Evolutionary conservation across 345 rosid species (phyloP).

Genomic region (Citrus unshiu): DNA sequence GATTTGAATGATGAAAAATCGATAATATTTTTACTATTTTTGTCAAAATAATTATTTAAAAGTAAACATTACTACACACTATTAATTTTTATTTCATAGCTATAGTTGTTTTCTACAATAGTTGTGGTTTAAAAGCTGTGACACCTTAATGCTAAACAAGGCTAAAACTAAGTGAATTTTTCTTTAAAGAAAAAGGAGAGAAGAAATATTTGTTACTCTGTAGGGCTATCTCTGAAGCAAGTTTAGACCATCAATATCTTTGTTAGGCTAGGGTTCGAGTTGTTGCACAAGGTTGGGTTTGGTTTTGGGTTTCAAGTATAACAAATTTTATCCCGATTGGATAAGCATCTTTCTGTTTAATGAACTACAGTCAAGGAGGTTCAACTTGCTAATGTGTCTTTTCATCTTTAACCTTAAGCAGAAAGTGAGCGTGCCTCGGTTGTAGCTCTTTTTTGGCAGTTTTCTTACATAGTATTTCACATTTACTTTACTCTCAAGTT

Average conservation of each 20-base stretch:
- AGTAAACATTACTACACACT: too few relatives aligned
- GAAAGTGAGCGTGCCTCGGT: not conserved
- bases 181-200: not conserved
- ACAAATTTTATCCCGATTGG: not conserved
- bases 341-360: not conserved
- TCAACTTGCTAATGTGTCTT: not conserved
- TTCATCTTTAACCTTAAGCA: not conserved
- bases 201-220: not conserved
- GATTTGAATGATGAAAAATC: too few relatives aligned
- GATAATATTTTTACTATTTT: too few relatives aligned
- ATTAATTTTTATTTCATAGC: too few relatives aligned
- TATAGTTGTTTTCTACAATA: too few relatives aligned
- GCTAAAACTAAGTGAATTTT: not conserved
- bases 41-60: too few relatives aligned
- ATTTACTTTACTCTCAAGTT: not conserved
- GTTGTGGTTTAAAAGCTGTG: too few relatives aligned
- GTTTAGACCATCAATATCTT: not conserved
- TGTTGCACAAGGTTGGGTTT: not conserved
- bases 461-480: not conserved
- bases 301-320: not conserved
- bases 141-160: too few relatives aligned
- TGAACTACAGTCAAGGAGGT: not conserved
- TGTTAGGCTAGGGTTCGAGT: not conserved
- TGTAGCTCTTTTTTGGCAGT: constrained; percentile 1
- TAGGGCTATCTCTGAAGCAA: not conserved